Percentiles rank a stretch among this genome's conserved stretches.
phyloP scores from a whole-genome alignment of 1,139 yeast genomes.

The Hemisphaericaspora xylofermentans region DNA sequence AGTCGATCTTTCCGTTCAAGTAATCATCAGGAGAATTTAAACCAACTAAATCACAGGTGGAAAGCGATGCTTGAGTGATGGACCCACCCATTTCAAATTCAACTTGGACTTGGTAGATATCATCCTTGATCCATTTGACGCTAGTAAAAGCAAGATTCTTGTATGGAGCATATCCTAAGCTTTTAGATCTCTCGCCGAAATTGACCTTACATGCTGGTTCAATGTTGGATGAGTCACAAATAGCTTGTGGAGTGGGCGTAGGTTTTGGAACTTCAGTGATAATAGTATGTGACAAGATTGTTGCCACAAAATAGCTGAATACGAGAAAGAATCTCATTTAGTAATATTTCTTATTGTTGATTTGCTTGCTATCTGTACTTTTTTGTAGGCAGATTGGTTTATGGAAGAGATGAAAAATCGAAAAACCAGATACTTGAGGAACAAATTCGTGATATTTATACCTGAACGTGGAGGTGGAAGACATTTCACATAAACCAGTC shows the following conservation, averaged over 20 bases:
- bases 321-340: not conserved
- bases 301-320: not conserved
- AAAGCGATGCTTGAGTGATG: slow-evolving; percentile 5
- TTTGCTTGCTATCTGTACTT: no score
- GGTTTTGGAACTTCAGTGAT: slow-evolving; percentile 1
- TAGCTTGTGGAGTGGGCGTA: slow-evolving; percentile 3
- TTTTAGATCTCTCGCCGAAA: slow-evolving; percentile 3
- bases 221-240: not conserved
- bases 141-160: not conserved
- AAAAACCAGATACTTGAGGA: no score
- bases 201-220: not conserved
- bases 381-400: no score
- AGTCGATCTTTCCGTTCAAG: slow-evolving; percentile 4
- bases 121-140: slow-evolving; percentile 5
- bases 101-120: slow-evolving; percentile 5
- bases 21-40: slow-evolving; percentile 6
- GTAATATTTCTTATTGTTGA: no score
- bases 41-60: slow-evolving; percentile 1
- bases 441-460: no score
- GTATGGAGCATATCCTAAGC: not conserved
- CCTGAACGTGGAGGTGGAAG: no score
- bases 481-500: no score
- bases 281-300: not conserved
- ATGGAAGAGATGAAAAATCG: no score
- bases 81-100: slow-evolving; percentile 6